These are phyloP conservation scores for Carex parvula DNA, from an alignment of 176 grass and related monocot genomes.

Conservation along the genomic window DNA sequence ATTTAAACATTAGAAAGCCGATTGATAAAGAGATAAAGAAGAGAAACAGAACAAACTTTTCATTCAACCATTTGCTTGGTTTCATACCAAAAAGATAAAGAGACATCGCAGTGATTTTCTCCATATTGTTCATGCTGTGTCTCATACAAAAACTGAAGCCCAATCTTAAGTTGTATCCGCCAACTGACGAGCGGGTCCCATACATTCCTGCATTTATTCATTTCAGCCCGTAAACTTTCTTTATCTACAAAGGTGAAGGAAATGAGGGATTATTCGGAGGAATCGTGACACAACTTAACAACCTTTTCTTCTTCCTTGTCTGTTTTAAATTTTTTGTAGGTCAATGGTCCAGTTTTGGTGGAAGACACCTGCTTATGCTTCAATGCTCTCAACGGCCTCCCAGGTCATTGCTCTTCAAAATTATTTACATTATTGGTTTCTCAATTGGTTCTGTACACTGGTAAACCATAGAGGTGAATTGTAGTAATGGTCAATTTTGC, in stretches of 20 bases:
- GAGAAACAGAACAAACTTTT: neutral
- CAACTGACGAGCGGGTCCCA: neutral
- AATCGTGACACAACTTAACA: neutral
- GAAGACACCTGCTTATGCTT: conserved; percentile 98
- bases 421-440: conserved; percentile 25
- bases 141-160: no score
- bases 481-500: no score
- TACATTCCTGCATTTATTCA: neutral
- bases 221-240: neutral
- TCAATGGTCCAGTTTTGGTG: conserved; percentile 86
- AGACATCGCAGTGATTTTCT: neutral
- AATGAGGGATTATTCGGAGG: neutral
- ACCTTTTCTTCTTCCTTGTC: neutral
- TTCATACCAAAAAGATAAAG: neutral
- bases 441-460: conserved; percentile 5
- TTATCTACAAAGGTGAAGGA: neutral
- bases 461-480: no score
- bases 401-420: conserved; percentile 48
- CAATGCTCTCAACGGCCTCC: conserved; percentile 89
- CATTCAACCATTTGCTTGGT: neutral
- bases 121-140: no score
- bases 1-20: neutral
- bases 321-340: conserved; percentile 33
- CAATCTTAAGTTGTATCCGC: neutral
- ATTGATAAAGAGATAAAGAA: neutral